Base-by-base conservation (phyloP, 2,329 filamentous ascomycete genomes). In the Phyllosticta citrichinensis region DNA sequence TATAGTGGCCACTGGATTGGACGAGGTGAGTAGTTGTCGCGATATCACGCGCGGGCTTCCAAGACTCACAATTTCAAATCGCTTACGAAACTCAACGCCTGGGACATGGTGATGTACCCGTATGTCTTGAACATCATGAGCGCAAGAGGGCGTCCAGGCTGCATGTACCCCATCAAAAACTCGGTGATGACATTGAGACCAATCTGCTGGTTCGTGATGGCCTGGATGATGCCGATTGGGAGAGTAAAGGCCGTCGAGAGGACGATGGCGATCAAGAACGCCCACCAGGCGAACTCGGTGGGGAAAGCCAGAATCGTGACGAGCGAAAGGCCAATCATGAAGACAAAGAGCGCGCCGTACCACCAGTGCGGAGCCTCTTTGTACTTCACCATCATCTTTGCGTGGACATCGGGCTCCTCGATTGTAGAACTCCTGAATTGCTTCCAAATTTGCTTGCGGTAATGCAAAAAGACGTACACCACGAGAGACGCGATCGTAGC, bases 81-180 rank as follows among this genome's bases (percentile, higher is more conserved):
- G 11, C 58, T 53, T 2, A 57, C 55, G 4, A 66, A 51, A 19
- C 56, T 53, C 53, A 59, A 52, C 5, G 67, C 67, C 27, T 73
- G 67, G 20, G 74, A 65, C 14, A 69, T 65, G 33, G 70, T 65
- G 12, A 69, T 73, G 62, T 75, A 73, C 10, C 65, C 63, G 27
- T 73, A 69, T 5, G 71, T 68, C 22, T 70, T 74, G 66, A 79
- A 79, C 65, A 77, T 78, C 69, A 79, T 74, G 62, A 79, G 57
- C 20, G 63, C 40, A 2, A 47, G 20, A 5, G 57, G 57, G 2
- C 24, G 30, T 1, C 72, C 69, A 0, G 74, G 65, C 27, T 59
- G 66, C 52, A 66, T 64, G 58, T 63, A 63, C 14, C 62, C 63
- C 19, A 57, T 60, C 35, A 64, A 19, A 55, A 65, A 57, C 52